Evolutionary conservation across 129 eudicot genomes (phyloP), one percentile per base, ranked within the genome.

Genomic region (Deinandra increscens): DNA sequence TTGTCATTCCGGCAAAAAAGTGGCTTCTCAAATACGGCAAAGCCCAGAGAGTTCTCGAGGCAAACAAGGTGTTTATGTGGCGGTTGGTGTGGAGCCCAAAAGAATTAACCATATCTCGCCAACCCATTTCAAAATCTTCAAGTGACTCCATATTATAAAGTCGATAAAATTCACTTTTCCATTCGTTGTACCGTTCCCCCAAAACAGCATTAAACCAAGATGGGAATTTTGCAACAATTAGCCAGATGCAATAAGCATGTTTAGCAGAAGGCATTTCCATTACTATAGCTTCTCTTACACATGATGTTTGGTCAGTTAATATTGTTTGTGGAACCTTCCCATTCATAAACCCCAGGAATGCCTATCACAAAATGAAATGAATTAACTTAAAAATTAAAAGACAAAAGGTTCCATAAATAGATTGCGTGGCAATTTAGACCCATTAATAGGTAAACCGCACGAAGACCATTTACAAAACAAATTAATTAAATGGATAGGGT

Each of bases 171-270:
- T 89, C 99, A 55, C 77, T 75, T 82, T 94, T 94, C 99, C 99
- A 94, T 75, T 89, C 99, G 58, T 84, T 94, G 55, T 94, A 94
- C 13, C 95, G 91, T 69, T 89, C 97, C 45, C 99, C 97, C 62
- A 94, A 62, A 26, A 94, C 87, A 53, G 99, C 95, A 64, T 90
- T 94, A 75, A 89, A 94, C 99, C 99, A 94, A 41, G 99, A 94
- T 5, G 99, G 99, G 78, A 89, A 94, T 84, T 94, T 94, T 2
- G 95, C 88, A 69, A 87, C 87, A 10, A 89, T 87, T 59, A 94
- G 76, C 99, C 99, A 87, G 58, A 94, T 87, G 83, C 99, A 94
- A 78, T 89, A 87, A n/a, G 97, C 96, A 72, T 94, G 97, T 79
- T 85, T 94, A 63, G 93, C 82, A 78, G 96, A 66, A 14, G 99